Percentiles rank a stretch among this genome's conserved stretches.
phyloP scores from a whole-genome alignment of 1,284 basidiomycete genomes.

The Moniliophthora roreri region DNA sequence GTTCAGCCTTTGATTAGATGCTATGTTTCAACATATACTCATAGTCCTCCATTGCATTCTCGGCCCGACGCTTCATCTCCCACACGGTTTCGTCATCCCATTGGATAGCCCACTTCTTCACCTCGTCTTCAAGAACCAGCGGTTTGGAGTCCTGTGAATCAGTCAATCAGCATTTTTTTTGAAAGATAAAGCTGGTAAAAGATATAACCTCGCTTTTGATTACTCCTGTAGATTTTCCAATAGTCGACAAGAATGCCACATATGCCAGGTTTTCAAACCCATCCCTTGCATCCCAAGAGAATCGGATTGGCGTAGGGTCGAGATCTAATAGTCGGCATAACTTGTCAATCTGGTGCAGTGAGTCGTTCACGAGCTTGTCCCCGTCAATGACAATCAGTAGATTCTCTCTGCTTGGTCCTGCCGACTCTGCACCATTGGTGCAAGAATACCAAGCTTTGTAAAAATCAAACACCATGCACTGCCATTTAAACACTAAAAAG shows the following conservation, averaged over 20 bases:
- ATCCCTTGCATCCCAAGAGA: background rate
- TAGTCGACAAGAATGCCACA: background rate
- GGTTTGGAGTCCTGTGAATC: background rate
- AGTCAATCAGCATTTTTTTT: no score
- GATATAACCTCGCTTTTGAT: background rate
- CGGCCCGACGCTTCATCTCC: background rate
- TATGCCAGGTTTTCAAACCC: background rate
- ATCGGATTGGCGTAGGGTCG: background rate
- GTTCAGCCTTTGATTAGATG: background rate
- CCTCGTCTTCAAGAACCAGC: background rate
- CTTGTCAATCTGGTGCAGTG: background rate
- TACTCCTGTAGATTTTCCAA: background rate
- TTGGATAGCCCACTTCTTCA: background rate
- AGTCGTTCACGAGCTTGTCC: background rate
- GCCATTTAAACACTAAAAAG: background rate
- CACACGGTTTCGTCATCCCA: background rate
- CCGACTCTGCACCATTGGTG: background rate
- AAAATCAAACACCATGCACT: background rate
- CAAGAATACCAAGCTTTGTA: background rate
- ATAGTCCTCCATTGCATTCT: constrained; percentile 1
- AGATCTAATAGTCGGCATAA: background rate
- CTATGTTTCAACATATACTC: background rate
- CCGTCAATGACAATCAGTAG: background rate
- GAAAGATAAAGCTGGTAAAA: no score
- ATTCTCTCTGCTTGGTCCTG: background rate